These are phyloP conservation scores for Ophiostoma populinum DNA, from an alignment of 2,329 filamentous ascomycete genomes.

Conservation along the genomic window DNA sequence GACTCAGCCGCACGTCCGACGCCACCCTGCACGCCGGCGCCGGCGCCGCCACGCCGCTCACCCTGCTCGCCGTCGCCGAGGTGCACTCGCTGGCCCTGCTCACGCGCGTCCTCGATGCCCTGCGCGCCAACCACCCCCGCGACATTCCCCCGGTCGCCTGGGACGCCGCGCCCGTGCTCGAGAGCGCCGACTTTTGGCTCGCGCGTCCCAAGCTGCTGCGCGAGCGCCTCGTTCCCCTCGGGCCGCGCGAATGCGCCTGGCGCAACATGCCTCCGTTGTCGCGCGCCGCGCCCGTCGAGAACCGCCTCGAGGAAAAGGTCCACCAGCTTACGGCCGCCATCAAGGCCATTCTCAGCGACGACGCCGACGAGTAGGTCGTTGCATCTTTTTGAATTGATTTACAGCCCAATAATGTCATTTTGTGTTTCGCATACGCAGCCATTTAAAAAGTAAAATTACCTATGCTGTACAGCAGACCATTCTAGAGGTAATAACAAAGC, in stretches of 20 bases:
- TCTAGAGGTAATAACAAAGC: no score
- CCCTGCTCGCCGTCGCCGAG: constrained; percentile 57
- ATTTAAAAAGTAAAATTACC: no score
- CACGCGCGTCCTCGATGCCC: constrained; percentile 50
- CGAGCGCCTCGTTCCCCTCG: constrained; percentile 56
- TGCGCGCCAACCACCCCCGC: constrained; percentile 47
- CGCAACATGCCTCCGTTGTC: no score
- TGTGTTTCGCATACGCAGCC: no score
- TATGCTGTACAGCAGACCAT: no score
- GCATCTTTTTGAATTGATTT: not conserved
- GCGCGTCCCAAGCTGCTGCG: constrained; percentile 50
- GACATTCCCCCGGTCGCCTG: constrained; percentile 60
- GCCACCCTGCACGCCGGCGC: not conserved
- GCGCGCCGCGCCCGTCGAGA: constrained; percentile 33
- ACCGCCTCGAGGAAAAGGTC: constrained; percentile 58
- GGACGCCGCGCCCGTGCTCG: constrained; percentile 54
- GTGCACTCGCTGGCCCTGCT: constrained; percentile 65
- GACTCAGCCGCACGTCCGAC: constrained; percentile 27
- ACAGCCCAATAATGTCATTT: not conserved
- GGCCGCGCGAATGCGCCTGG: constrained; percentile 53
- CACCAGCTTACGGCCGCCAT: constrained; percentile 49
- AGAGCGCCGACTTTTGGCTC: constrained; percentile 73
- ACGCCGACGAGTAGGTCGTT: constrained; percentile 13
- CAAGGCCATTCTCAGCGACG: constrained; percentile 35
- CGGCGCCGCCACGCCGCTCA: constrained; percentile 41